Base-by-base conservation (phyloP, 495 filamentous ascomycete genomes). In the Trypethelium eluteriae region DNA sequence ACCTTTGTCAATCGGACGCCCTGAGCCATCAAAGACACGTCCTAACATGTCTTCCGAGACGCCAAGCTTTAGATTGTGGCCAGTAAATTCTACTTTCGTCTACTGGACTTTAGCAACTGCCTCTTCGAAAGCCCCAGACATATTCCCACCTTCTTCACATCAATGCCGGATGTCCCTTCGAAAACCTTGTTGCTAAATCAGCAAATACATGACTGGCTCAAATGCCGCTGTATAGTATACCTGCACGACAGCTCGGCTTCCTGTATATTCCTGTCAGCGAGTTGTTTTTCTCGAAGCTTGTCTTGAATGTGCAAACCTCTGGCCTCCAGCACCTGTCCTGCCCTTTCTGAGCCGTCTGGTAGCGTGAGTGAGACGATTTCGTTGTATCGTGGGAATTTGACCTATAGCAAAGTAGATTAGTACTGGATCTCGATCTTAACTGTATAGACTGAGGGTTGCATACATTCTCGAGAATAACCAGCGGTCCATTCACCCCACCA, bases 1-100 rank as follows among this genome's bases (percentile, higher is more conserved):
- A 36, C 95, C 95, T 81, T 98, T 98, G 80, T 99, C 95, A 74
- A 98, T 98, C 62, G 95, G 87, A 77, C 92, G 87, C 70, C 95
- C 95, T 47, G 93, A 97, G 74, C 95, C 95, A 80, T 99, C 93
- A 76, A 99, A 99, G 74, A 96, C 92, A 79, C 95, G 92, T 69
- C 95, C 95, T 78, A 98, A 79, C 95, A 99, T 99, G 81, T 98
- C 95, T 79, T 99, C 95, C 46, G 94, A 97, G 65, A 99, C 95
- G 75, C 94, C 93, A 61, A 99, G 87, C 82, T 97, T 97, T 80
- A 99, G 82, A 79, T 90, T 98, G 80, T 96, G 85, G 44, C 95
- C 94, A 62, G 89, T 94, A 77, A 99, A 96, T 74, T 98, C 92
- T 77, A 99, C 94, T 82, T 89, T 93, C 14, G 93, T 95, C 90